Evolutionary conservation across 2,329 filamentous ascomycete genomes (phyloP).

Genomic region (Sclerotinia glacialis): DNA sequence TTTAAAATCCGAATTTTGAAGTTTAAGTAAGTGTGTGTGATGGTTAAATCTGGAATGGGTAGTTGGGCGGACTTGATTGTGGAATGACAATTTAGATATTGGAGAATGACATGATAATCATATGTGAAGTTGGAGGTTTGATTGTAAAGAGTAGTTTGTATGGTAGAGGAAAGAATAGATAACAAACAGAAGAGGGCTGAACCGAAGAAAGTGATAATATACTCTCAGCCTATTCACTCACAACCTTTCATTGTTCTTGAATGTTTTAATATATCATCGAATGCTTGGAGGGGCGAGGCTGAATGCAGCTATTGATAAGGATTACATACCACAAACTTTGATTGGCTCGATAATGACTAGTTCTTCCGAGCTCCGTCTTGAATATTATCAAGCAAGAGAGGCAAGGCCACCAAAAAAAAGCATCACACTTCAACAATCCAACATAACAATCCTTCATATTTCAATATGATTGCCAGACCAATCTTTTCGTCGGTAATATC

Average conservation of each 20-base stretch:
- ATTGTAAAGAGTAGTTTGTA: background rate
- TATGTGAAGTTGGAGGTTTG: background rate
- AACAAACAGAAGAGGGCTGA: too few relatives aligned
- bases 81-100: too few relatives aligned
- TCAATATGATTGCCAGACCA: conserved; percentile 36
- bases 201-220: too few relatives aligned
- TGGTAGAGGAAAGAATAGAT: background rate
- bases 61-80: too few relatives aligned
- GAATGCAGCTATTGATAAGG: conserved; percentile 12
- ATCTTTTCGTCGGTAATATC: conserved; percentile 35
- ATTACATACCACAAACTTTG: conserved; percentile 6
- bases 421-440: conserved; percentile 7
- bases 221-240: background rate
- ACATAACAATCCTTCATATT: conserved; percentile 10
- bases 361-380: conserved; percentile 8
- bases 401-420: conserved; percentile 13
- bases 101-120: too few relatives aligned
- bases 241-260: background rate
- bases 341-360: conserved; percentile 1
- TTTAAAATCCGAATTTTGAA: too few relatives aligned
- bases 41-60: too few relatives aligned
- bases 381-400: conserved; percentile 17
- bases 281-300: background rate
- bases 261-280: background rate
- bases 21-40: too few relatives aligned